Conservation (phyloP, 164 flowering plant species). For the Echeveria elegans region DNA sequence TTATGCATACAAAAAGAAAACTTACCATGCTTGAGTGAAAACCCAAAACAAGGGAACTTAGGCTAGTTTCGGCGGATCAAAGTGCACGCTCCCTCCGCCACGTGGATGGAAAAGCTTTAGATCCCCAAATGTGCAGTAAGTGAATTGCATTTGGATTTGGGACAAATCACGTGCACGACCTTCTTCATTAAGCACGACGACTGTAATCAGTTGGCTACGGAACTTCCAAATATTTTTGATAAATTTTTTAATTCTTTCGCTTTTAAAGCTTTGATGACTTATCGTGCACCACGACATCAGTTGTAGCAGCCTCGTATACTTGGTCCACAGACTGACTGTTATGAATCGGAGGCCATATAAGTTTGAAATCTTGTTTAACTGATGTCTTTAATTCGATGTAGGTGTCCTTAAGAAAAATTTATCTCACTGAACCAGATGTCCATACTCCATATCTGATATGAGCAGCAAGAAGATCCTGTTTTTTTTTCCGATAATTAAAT, state of each 20-base stretch:
- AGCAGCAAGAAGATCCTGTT: not conserved
- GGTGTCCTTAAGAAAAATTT: not conserved
- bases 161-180: not conserved
- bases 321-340: not conserved
- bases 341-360: not conserved
- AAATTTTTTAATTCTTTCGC: not conserved
- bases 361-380: not conserved
- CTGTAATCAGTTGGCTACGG: not conserved
- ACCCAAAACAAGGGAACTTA: not conserved
- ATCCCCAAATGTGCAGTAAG: not conserved
- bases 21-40: not conserved
- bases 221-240: not conserved
- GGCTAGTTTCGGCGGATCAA: not conserved
- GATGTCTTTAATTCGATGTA: not conserved
- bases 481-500: not conserved
- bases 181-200: not conserved
- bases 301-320: not conserved
- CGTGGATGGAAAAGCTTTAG: not conserved
- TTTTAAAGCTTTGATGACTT: not conserved
- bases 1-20: not conserved
- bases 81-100: not conserved
- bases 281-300: not conserved
- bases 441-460: not conserved
- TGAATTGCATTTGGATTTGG: constrained; percentile 1
- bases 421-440: not conserved